Evolutionary conservation across 192 early-diverging fungal genomes (phyloP), one percentile per base, ranked within the genome.

Genomic region (Mortierella antarctica): DNA sequence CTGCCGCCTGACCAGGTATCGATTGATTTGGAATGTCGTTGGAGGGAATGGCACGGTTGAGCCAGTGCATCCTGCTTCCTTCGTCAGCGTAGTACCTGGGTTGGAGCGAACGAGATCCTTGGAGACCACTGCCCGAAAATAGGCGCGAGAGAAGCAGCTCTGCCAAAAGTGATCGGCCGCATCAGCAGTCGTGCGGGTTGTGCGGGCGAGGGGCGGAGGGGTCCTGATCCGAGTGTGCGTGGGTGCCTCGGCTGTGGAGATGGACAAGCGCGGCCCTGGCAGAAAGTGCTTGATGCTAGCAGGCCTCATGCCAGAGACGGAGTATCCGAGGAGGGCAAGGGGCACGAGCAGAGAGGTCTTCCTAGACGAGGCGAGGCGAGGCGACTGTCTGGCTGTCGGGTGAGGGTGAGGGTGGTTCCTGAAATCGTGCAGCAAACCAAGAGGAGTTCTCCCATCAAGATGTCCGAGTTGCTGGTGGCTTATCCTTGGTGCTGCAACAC

Each of bases 121-220:
- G n/a, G 70, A 71, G 49, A 63, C 20, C 0, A 41, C 18, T 0
- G 76, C 66, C 6, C 69, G 76, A 0, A 58, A 18, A n/a, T 71
- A 79, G 20, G 76, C 76, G 4, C 69, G 52, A 31, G 71, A 57
- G 9, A 79, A 67, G 52, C 76, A 79, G 10, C 17, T 18, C 8
- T 71, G 50, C 76, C 76, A 79, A 20, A 62, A 53, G 58, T 57
- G 61, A 31, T 76, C 67, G 7, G 31, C 31, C 3, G 31, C 31
- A 2, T 31, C 31, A 31, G 31, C 31, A 31, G 31, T 31, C 1
- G 31, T 31, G 31, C 21, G 45, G 6, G 40, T 44, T 21, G 20
- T 10, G 13, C 6, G 4, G 10, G 7, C 6, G n/a, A 49, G 62
- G 31, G 12, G 39, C 14, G 62, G 31, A 23, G 23, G n/a, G 42